Evolutionary conservation across 805 yeast genomes (phyloP), one percentile per base, ranked within the genome.

Genomic region (Kodamaea jinghongensis): DNA sequence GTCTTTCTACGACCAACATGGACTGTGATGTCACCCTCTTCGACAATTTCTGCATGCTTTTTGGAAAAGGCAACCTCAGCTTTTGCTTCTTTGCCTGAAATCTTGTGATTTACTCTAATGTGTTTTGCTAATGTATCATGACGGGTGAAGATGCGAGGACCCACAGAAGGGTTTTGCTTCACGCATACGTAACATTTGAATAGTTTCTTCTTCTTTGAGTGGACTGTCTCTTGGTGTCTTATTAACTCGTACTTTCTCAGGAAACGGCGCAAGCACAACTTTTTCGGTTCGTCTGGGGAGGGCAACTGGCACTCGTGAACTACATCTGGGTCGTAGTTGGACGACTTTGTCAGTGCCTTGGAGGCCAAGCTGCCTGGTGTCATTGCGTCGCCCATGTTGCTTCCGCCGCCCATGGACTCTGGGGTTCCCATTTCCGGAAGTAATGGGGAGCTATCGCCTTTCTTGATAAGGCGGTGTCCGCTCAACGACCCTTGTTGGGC

Each of bases 191-290:
- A 81, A 62, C 99, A 91, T 57, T 85, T 81, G 70, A 82, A 93
- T 35, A 84, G 79, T 52, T 85, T 85, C 63, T 91, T 84, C 58
- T 83, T 84, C 34, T 85, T 74, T 1, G 97, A 93, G 61, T 91
- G 99, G 39, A 91, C 90, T 0, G 98, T 93, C 55, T 91, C 96
- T 61, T 91, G 96, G 62, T 91, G 99, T 52, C 99, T 78, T 17
- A 90, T 84, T 55, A 91, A 71, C 67, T 91, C 99, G 58, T 91
- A 91, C 13, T 96, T 95, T 37, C 75, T 54, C 15, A 73, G 65
- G 45, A 70, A 70, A 20, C 73, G 52, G 34, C 75, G 63, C 44
- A 67, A 54, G 42, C 75, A 70, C 36, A 64, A 44, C 45, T 60
- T 60, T 27, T 58, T 55, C 3, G 71, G 67, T 34, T 66, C 73